A percentile compares a stretch with the other conserved stretches of the same genome.
phyloP scores from a whole-genome alignment of 371 early-diverging fungal species.

The Rhizomucor pusillus region DNA sequence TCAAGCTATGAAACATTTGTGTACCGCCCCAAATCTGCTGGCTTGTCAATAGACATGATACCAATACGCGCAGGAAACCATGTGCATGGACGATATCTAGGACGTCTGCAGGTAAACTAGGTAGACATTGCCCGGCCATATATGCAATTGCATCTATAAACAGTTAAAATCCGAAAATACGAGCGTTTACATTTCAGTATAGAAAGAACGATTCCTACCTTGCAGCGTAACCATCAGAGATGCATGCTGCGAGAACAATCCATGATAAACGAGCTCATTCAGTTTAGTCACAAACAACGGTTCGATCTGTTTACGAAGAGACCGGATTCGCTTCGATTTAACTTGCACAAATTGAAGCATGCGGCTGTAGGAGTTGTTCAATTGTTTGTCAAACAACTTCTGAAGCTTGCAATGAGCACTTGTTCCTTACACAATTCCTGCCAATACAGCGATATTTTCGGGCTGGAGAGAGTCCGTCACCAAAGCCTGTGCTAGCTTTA shows the following conservation, averaged over 20 bases:
- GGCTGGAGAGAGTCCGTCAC: slow-evolving; percentile 10
- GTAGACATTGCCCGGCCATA: slow-evolving; percentile 37
- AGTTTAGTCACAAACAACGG: slow-evolving; percentile 16
- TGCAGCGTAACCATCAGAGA: slow-evolving; percentile 14
- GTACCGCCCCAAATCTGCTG: slow-evolving; percentile 26
- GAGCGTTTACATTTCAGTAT: too few species aligned
- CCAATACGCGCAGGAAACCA: slow-evolving; percentile 16
- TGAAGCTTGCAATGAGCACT: not conserved
- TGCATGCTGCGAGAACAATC: slow-evolving; percentile 3
- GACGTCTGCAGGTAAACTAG: slow-evolving; percentile 14
- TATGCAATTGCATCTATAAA: slow-evolving; percentile 22
- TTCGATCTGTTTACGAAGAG: slow-evolving; percentile 18
- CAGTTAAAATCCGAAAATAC: too few species aligned
- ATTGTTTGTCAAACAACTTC: not conserved
- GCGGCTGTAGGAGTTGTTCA: slow-evolving; percentile 18
- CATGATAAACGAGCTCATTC: slow-evolving; percentile 7
- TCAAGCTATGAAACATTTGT: slow-evolving; percentile 15
- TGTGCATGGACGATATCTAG: slow-evolving; percentile 10
- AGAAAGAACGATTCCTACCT: too few species aligned
- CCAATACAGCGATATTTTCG: slow-evolving; percentile 25
- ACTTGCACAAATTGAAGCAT: slow-evolving; percentile 38
- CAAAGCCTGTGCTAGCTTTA: slow-evolving; percentile 12
- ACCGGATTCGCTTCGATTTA: slow-evolving; percentile 27
- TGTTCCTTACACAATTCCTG: slow-evolving; percentile 33
- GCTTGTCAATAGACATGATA: slow-evolving; percentile 28